Conservation (phyloP, 2,329 filamentous ascomycete species). For the Arachnopeziza araneosa region DNA sequence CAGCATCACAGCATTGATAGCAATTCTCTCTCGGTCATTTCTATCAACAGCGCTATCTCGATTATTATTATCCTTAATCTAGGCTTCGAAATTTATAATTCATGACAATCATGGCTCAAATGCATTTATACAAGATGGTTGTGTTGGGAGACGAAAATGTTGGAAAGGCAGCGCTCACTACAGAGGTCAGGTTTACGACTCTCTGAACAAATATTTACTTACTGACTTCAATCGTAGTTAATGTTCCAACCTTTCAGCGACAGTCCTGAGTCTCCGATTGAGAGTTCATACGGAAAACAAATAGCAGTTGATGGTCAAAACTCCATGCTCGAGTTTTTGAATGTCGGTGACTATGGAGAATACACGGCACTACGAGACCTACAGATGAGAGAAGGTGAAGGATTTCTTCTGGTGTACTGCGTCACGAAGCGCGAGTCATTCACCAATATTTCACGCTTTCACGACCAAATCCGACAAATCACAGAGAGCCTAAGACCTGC, state of each 20-base stretch:
- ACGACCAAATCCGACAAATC: background rate
- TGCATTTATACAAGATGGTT: background rate
- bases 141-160: background rate
- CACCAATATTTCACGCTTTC: background rate
- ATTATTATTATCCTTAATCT: too few species aligned
- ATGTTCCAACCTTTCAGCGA: background rate
- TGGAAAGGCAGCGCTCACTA: background rate
- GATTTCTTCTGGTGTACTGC: slow-evolving; percentile 9
- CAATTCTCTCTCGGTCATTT: too few species aligned
- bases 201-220: too few species aligned
- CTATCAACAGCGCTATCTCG: too few species aligned
- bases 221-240: too few species aligned
- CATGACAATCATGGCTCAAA: too few species aligned
- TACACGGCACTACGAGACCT: slow-evolving; percentile 2
- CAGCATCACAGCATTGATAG: too few species aligned
- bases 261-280: background rate
- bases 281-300: background rate
- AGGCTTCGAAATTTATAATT: too few species aligned
- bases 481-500: background rate
- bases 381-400: slow-evolving; percentile 2
- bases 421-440: background rate
- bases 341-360: background rate
- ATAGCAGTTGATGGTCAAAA: background rate
- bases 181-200: background rate
- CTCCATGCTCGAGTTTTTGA: background rate